Base-by-base conservation (phyloP, 768 basidiomycete genomes). In the Russula sp. region DNA sequence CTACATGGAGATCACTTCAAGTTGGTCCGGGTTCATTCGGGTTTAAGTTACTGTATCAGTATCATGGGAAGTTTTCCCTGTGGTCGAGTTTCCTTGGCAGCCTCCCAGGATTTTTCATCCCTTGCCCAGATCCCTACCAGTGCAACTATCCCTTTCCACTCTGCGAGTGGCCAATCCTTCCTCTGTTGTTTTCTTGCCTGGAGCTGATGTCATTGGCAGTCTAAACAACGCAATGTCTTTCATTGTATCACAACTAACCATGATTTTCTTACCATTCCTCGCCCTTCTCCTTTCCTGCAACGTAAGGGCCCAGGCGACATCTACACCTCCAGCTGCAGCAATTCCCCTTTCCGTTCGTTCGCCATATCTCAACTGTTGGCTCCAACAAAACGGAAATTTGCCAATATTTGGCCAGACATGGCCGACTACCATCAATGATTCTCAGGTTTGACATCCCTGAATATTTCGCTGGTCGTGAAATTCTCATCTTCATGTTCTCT, bases 321-420 rank as follows among this genome's bases (percentile, higher is more conserved):
- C 70, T 64, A 64, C 65, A 32, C 72, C 73, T 7, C 53, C 68
- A 13, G 64, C 73, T 7, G 50, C 68, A 13, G 28, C 28, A 30
- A 30, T 30, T 30, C 28, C 28, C 28, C 28, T 30, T 30, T n/a
- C n/a, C n/a, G 67, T 73, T 30, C 69, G 72, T 18, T 71, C 72
- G 9, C 72, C 73, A 18, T 72, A 71, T 61, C 56, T 73, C 20
- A 72, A 59, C 18, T 58, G 61, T 38, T 74, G 73, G 73, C 40
- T 62, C 11, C 18, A 22, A 2, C 18, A 22, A 2, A 48, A 57
- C 18, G 59, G 61, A 1, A 65, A 64, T 5, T 50, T 51, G 11
- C 50, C 53, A 5, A 11, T 18, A 5, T 52, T 69, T 3, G 59
- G 67, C 1, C 44, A 59, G 30, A 24, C 49, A 28, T 72, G 69